Evolutionary conservation across 2,329 filamentous ascomycete genomes (phyloP), one percentile per base, ranked within the genome.

Genomic region (Laburnicola sp.): DNA sequence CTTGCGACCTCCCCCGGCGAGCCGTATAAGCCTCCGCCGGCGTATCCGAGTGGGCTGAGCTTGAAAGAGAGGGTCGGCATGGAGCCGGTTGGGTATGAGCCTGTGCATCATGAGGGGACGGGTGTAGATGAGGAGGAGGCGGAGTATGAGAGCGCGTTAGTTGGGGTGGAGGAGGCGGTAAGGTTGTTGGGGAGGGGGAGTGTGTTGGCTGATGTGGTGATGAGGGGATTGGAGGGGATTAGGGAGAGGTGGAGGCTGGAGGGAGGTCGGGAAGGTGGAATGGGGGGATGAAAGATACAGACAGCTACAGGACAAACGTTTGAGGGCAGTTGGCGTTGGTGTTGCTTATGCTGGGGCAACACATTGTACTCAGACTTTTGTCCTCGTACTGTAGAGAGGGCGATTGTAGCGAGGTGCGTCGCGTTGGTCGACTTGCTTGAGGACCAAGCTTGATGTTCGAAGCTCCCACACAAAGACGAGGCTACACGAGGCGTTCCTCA

Each of bases 81-180:
- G 58, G 77, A 80, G 51, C 59, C 62, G 2, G 59, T 70, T 42
- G 71, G 68, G 4, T 79, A 79, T 52, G 74, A 76, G 63, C 78
- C 78, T 1, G 40, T 71, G 8, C 64, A 74, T 54, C 77, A 80
- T 58, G 70, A 75, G 52, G 73, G 72, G 2, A 80, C 78, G 5
- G 78, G 78, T 0, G 78, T 80, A 0, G 73, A 80, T 60, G 73
- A 71, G 22, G 76, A 78, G 44, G 78, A 81, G 58, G 58, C 60
- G 31, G 58, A 70, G 48, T 81, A 80, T 60, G 57, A 72, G 53
- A 75, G 72, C 43, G 60, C 69, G 42, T 53, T 81, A 36, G 50
- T 80, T 41, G 59, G 69, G 2, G 62, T 80, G 1, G 70, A 74
- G 3, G 76, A 80, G 50, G 78, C 77, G 2, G 57, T 73, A 9